Base-by-base conservation (phyloP, 31 red algal genomes). In the Asparagopsis taxiformis region DNA sequence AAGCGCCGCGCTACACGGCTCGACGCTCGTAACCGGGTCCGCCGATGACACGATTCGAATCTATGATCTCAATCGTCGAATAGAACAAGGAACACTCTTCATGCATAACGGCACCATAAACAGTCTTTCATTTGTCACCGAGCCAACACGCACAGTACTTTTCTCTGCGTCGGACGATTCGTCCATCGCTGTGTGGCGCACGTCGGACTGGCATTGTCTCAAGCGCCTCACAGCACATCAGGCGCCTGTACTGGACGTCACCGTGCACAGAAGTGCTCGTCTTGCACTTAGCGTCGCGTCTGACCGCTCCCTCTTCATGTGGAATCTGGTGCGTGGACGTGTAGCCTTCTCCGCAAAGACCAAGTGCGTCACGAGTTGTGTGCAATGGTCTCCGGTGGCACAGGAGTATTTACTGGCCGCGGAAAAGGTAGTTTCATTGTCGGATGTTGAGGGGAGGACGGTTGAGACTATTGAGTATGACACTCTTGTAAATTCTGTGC, bases 321-420 rank as follows among this genome's bases (percentile, higher is more conserved):
- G 85, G 85, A 74, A 89, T 46, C 59, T 89, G 74, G 43, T 65
- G 2, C 56, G 63, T 30, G 85, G 85, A 3, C 73, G 74, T 44
- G 59, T 79, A 31, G 68, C 68, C 6, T 89, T 89, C 59, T 79
- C 74, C 23, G 59, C 52, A 25, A 84, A 84, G 68, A 84, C 79
- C 19, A 84, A 84, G 57, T 41, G 38, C 16, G 46, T 51, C 20
- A 43, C 70, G 0, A 68, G 20, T 30, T 51, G n/a, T 31, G 81
- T 86, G 10, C 1, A 19, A 8, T 86, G 81, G 81, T 21, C 60
- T 20, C 81, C 81, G 8, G 17, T 11, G 1, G 81, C 70, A 0
- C 43, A 58, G 23, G 24, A n/a, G 34, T 86, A 86, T 41, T 44
- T 64, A 3, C 62, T 86, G 8, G 51, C 55, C 0, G 52, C 46